These are phyloP conservation scores for Picochlorum sp. DNA, from an alignment of 139 green algal species.

Conservation along the genomic window DNA sequence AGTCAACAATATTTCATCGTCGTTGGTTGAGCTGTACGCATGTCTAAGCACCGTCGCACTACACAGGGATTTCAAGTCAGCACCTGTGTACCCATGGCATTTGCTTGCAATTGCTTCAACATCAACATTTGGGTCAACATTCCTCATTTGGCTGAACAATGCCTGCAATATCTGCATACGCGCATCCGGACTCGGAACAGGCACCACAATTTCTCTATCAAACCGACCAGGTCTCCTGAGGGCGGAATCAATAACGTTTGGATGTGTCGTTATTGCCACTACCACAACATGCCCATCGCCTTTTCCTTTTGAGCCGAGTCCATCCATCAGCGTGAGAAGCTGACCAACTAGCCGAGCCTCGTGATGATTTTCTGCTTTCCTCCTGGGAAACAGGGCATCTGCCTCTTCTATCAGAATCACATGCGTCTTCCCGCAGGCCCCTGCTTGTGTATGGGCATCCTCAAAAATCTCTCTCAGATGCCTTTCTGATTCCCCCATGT, in stretches of 20 bases:
- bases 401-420: conserved; percentile 89
- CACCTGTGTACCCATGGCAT: conserved; percentile 73
- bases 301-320: conserved; percentile 7
- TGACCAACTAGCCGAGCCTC: conserved; percentile 83
- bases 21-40: not conserved
- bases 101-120: conserved; percentile 42
- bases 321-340: conserved; percentile 90
- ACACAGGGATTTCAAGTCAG: conserved; percentile 67
- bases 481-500: conserved; percentile 69
- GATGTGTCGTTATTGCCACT: conserved; percentile 77
- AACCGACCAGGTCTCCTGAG: conserved; percentile 75
- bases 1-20: not conserved
- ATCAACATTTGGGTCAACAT: conserved; percentile 40
- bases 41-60: conserved; percentile 58
- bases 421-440: conserved; percentile 17
- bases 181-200: conserved; percentile 10
- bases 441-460: conserved; percentile 35
- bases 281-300: conserved; percentile 26
- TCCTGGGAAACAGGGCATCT: conserved; percentile 72
- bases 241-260: conserved; percentile 81
- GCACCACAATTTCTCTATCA: conserved; percentile 70
- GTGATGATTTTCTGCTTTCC: conserved; percentile 42
- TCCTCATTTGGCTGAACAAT: conserved; percentile 16
- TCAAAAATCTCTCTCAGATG: conserved; percentile 71
- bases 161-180: conserved; percentile 32